Evolutionary conservation across 805 yeast genomes (phyloP), one percentile per base, ranked within the genome.

Genomic region (Candida berthetii): DNA sequence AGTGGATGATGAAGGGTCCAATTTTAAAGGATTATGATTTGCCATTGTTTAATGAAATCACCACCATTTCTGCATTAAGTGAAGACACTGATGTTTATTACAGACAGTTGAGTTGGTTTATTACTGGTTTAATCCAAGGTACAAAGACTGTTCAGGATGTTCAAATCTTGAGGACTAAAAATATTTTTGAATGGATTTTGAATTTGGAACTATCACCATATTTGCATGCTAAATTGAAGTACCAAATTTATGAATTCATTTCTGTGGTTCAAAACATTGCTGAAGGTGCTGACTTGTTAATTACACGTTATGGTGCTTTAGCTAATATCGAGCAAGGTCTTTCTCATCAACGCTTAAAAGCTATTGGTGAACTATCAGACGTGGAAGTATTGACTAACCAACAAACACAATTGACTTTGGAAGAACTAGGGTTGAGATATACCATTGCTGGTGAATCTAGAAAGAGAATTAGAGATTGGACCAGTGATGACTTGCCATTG

Each of bases 171-270:
- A 68, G 72, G 44, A 66, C 63, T 38, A 71, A 66, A 41, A 81
- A 80, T 7, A 70, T 83, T 3, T 59, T 87, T 42, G 96, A 88
- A 48, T 79, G 88, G 80, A 47, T 76, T 2, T 49, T 83, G 53
- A 78, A 79, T 44, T 60, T 83, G 41, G 47, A 64, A 31, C 69
- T 70, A 45, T 70, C 81, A 7, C 80, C 83, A 28, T 78, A 69
- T 48, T 44, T 70, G 19, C 62, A 63, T 33, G 48, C 62, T 25
- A 65, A 64, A 33, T 47, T 78, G 32, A 68, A 67, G 35, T 57
- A 60, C 3, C 57, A 64, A 38, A 57, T 82, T 6, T 53, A 66
- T 17, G 57, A 57, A 16, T 58, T 81, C 8, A 39, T 82, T 4
- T 66, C 66, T 45, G 64, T 61, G n/a, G 52, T 81, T 1, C 77